Base-by-base conservation (phyloP, 2,329 filamentous ascomycete species). In the Pseudogymnoascus sp. region DNA sequence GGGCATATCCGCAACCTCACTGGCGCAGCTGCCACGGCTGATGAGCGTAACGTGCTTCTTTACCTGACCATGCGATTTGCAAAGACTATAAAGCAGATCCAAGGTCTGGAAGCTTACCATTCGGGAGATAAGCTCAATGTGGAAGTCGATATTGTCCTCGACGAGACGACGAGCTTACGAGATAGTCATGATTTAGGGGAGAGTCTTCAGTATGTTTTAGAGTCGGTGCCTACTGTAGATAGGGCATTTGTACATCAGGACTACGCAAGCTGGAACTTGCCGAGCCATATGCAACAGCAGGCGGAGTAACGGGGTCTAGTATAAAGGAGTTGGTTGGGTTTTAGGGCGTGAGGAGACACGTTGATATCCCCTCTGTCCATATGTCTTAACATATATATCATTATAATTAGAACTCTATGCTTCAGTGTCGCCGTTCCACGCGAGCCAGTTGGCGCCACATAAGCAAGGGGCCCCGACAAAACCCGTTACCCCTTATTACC, bases 111-210 rank as follows among this genome's bases (percentile, higher is more conserved):
- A 63, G 80, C 81, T 0, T 87, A 87, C 66, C 84, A 87, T 67
- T 80, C 82, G 0, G 84, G 84, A 10, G 84, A 87, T 67, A 83
- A 83, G 5, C 76, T 86, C 1, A 86, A 84, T 77, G 83, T 84
- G 0, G 84, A 87, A 69, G 80, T 84, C 21, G 84, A 87, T 66
- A 77, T 86, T 17, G 72, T 87, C 36, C 73, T 87, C 66, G 79
- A 81, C 48, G 79, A 81, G 66, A 75, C 80, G 55, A 80, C 79
- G 39, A 79, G 75, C 59, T 67, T 87, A 60, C 77, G 78, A 48
- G 76, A 75, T 60, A 79, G 77, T 12, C 84, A 87, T 65, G 84
- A 87, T 70, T 75, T 87, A 41, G 81, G 82, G 0, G 84, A 87
- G 74, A 85, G 83, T 2, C 68, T 87, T 66, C 84, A 87, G 72